phyloP scores from a whole-genome alignment of 345 rosid genomes.

The Ceriops tagal region DNA sequence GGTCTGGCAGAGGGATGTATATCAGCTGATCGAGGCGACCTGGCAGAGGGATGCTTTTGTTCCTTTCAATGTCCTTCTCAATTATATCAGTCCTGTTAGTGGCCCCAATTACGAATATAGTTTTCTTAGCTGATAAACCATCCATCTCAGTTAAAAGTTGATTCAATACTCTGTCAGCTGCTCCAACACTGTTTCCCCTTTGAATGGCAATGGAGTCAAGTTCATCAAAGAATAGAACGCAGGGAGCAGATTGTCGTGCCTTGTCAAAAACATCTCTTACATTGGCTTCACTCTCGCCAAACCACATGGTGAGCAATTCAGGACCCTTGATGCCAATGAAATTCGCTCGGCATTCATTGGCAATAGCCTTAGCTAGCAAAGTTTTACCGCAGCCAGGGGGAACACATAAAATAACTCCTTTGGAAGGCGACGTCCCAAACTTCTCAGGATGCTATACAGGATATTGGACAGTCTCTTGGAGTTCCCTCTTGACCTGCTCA shows the following conservation, averaged over 20 bases:
- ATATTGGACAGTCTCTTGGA: too few relatives aligned
- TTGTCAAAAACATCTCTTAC: conserved; percentile 16
- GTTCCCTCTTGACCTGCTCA: too few relatives aligned
- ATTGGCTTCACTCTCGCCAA: conserved; percentile 40
- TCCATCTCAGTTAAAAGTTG: conserved; percentile 42
- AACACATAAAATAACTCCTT: conserved; percentile 37
- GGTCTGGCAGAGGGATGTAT: conserved; percentile 37
- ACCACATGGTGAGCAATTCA: conserved; percentile 33
- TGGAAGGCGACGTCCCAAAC: conserved; percentile 21
- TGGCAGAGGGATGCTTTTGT: conserved; percentile 7
- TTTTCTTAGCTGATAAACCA: conserved; percentile 35
- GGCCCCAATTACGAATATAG: conserved; percentile 28
- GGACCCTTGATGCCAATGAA: too few relatives aligned
- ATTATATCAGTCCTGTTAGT: conserved; percentile 22
- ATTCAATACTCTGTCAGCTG: conserved; percentile 37
- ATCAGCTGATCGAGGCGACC: conserved; percentile 39
- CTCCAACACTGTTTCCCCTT: conserved; percentile 35
- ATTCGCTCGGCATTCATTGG: too few relatives aligned
- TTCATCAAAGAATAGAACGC: conserved; percentile 38
- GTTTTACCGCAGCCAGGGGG: conserved; percentile 1
- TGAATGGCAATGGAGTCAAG: conserved; percentile 37
- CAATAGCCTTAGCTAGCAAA: too few relatives aligned
- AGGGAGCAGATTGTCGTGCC: conserved; percentile 30
- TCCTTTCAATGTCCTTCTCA: too few relatives aligned
- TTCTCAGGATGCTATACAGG: too few relatives aligned